A percentile compares a stretch with the other conserved stretches of the same genome.
These are phyloP conservation scores for Penicillium brevicompactum DNA, from an alignment of 2,329 filamentous ascomycete genomes.

Conservation along the genomic window DNA sequence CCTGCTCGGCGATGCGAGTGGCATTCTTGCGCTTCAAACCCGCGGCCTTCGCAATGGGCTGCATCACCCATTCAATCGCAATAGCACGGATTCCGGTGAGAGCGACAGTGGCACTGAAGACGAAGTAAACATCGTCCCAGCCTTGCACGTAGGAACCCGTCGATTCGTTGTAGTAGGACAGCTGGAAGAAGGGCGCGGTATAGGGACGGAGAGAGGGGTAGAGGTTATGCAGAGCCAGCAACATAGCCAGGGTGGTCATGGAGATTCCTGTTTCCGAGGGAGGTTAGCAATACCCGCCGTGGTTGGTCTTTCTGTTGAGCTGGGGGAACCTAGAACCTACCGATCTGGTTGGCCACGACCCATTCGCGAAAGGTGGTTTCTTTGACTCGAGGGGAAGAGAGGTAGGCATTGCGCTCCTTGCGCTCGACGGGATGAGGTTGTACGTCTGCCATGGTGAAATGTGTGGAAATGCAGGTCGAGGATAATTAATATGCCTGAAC, in stretches of 20 bases:
- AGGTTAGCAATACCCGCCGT: not conserved
- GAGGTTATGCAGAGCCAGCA: constrained; percentile 78
- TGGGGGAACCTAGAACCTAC: constrained; percentile 48
- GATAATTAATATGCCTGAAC: not conserved
- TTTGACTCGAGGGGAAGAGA: constrained; percentile 37
- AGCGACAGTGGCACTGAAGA: constrained; percentile 76
- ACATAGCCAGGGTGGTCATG: constrained; percentile 79
- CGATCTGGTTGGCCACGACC: constrained; percentile 78
- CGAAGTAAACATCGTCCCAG: constrained; percentile 75
- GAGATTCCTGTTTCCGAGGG: constrained; percentile 65
- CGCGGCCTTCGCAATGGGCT: constrained; percentile 70
- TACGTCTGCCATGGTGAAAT: constrained; percentile 37
- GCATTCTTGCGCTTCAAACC: constrained; percentile 79
- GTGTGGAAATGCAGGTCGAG: not conserved
- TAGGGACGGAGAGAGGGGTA: constrained; percentile 78
- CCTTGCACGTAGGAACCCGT: constrained; percentile 75
- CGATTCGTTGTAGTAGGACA: constrained; percentile 76
- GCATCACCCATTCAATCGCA: constrained; percentile 83
- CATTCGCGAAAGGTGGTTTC: constrained; percentile 54
- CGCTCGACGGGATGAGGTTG: constrained; percentile 29
- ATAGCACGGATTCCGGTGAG: constrained; percentile 85
- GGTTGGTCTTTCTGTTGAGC: too few species aligned
- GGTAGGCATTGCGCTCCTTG: constrained; percentile 44
- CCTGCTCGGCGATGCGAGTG: constrained; percentile 89
- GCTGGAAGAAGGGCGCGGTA: constrained; percentile 84